Evolutionary conservation across 129 eudicot genomes (phyloP).

Genomic region (Artemisia tridentata): DNA sequence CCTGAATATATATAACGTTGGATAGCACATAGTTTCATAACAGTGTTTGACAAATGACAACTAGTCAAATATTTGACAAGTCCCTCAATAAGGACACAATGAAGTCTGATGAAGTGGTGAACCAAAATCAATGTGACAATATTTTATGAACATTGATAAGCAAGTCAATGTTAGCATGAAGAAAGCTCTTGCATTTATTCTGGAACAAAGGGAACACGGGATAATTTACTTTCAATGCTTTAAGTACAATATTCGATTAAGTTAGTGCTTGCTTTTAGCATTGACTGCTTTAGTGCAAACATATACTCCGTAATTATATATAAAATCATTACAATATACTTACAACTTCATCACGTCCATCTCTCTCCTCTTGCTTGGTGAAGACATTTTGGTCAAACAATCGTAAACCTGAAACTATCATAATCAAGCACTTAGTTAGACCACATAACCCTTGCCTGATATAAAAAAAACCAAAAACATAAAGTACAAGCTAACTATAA

Average conservation of each 20-base stretch:
- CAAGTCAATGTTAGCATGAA: background rate
- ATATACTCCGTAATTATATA: background rate
- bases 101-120: background rate
- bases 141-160: background rate
- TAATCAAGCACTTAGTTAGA: conserved; percentile 15
- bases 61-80: background rate
- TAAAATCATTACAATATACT: conserved; percentile 20
- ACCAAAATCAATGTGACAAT: background rate
- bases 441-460: background rate
- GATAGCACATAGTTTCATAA: background rate
- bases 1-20: conserved; percentile 31
- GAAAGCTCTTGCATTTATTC: too few species aligned
- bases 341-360: conserved; percentile 65
- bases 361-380: conserved; percentile 65
- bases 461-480: background rate
- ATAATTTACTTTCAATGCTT: too few species aligned
- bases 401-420: conserved; percentile 13
- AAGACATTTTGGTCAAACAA: conserved; percentile 39
- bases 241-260: background rate
- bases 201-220: too few species aligned
- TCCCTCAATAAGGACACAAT: background rate
- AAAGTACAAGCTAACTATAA: background rate
- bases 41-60: background rate
- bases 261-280: too few species aligned
- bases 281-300: too few species aligned